Evolutionary conservation across 169 alveolate species (phyloP).

Genomic region (Cardiosporidium cionae): DNA sequence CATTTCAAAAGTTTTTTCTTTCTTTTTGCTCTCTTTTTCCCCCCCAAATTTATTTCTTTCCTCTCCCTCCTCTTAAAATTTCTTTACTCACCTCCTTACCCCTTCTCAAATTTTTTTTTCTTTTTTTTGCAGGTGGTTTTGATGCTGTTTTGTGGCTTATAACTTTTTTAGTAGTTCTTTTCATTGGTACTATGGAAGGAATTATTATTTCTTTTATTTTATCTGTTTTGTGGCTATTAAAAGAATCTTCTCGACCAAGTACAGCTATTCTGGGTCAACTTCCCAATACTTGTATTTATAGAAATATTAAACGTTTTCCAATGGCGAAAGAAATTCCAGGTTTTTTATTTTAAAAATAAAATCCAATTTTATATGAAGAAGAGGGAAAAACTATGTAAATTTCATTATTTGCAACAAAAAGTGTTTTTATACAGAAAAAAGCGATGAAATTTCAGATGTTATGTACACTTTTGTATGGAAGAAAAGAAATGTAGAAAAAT

Average conservation of each 20-base stretch:
- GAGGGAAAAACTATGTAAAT: background rate
- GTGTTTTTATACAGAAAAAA: background rate
- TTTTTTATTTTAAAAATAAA: background rate
- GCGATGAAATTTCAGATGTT: background rate
- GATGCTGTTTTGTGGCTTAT: slow-evolving; percentile 41
- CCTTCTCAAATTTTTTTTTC: background rate
- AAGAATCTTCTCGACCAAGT: slow-evolving; percentile 28
- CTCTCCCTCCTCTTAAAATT: too few relatives aligned
- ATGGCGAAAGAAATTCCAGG: slow-evolving; percentile 35
- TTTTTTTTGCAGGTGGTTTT: slow-evolving; percentile 11
- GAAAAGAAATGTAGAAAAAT: background rate
- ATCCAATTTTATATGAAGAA: background rate
- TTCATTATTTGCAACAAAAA: background rate
- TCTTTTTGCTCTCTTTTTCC: too few relatives aligned
- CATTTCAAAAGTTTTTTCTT: too few relatives aligned
- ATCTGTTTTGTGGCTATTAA: slow-evolving; percentile 40
- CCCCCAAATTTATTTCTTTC: too few relatives aligned
- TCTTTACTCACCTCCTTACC: background rate
- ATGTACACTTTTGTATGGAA: too few relatives aligned
- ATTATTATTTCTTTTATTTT: slow-evolving; percentile 33
- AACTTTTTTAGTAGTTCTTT: slow-evolving; percentile 19
- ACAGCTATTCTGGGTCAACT: slow-evolving; percentile 27
- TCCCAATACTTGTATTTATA: slow-evolving; percentile 28
- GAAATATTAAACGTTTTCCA: slow-evolving; percentile 34
- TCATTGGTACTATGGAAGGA: slow-evolving; percentile 42